Conservation (phyloP, 495 filamentous ascomycete species). For the Tuber aestivum region DNA sequence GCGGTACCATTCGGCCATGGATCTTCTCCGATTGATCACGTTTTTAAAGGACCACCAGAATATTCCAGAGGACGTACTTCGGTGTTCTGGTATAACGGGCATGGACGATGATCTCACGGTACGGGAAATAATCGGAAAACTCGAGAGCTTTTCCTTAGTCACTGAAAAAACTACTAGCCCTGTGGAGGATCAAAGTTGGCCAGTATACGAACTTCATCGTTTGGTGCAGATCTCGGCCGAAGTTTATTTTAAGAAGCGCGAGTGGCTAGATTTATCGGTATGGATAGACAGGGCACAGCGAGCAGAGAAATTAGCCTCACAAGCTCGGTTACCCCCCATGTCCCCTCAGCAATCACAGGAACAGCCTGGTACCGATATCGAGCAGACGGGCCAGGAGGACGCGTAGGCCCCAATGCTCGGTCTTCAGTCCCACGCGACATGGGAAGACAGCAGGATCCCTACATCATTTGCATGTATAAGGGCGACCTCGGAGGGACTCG, state of each 20-base stretch:
- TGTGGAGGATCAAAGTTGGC: background rate
- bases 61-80: slow-evolving; percentile 35
- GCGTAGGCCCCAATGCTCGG: too few relatives aligned
- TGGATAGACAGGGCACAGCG: background rate
- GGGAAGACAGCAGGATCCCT: too few relatives aligned
- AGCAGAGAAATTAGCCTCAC: background rate
- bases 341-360: background rate
- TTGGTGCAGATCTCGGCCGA: slow-evolving; percentile 15
- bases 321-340: background rate
- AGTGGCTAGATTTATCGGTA: background rate
- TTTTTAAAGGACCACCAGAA: slow-evolving; percentile 39
- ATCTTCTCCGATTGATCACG: slow-evolving; percentile 41
- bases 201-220: slow-evolving; percentile 13
- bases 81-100: background rate
- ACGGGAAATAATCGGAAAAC: background rate
- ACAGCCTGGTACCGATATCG: background rate
- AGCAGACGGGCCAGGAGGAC: too few relatives aligned
- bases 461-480: too few relatives aligned
- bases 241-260: background rate
- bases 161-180: background rate
- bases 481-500: too few relatives aligned
- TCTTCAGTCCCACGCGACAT: too few relatives aligned
- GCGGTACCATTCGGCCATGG: slow-evolving; percentile 26
- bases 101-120: background rate
- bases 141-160: slow-evolving; percentile 1